phyloP scores from a whole-genome alignment of 306 rosid species.

The Castanea sativa region DNA sequence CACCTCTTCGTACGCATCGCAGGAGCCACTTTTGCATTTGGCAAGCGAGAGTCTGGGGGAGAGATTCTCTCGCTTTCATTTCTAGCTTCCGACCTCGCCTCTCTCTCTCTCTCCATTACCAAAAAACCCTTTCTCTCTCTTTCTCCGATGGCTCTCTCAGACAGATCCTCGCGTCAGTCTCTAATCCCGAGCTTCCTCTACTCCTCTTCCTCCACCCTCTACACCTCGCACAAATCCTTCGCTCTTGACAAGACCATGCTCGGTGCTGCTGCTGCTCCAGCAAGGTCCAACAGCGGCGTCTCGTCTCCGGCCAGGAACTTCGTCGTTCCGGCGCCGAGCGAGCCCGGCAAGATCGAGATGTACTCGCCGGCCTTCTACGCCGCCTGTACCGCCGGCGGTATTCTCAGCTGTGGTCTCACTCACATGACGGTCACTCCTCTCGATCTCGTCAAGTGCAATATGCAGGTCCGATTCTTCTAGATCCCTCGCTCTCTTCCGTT shows the following conservation, averaged over 20 bases:
- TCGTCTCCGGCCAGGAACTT: conserved; percentile 24
- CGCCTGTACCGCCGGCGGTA: conserved; percentile 88
- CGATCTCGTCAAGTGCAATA: conserved; percentile 94
- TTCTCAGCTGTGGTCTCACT: conserved; percentile 87
- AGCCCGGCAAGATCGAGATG: conserved; percentile 70
- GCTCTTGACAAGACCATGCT: conserved; percentile 52
- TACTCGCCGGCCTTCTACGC: conserved; percentile 88
- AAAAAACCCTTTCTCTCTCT: not conserved
- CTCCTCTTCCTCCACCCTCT: conserved; percentile 38
- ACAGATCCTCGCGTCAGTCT: conserved; percentile 41
- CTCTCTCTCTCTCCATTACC: not conserved
- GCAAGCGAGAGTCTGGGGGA: conserved; percentile 44
- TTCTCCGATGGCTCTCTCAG: conserved; percentile 55
- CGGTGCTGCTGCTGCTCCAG: not conserved
- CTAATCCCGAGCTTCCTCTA: conserved; percentile 76
- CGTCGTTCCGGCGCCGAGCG: conserved; percentile 60
- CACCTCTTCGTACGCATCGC: not conserved
- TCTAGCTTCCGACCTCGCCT: conserved; percentile 14
- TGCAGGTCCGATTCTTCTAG: conserved; percentile 58
- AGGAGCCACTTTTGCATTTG: conserved; percentile 9
- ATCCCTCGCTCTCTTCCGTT: conserved; percentile 11
- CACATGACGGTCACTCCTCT: conserved; percentile 97
- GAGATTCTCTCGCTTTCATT: conserved; percentile 29
- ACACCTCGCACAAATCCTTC: conserved; percentile 31
- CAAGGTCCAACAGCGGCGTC: conserved; percentile 1